phyloP scores from a whole-genome alignment of 345 rosid species.

The Erodium maritimum region DNA sequence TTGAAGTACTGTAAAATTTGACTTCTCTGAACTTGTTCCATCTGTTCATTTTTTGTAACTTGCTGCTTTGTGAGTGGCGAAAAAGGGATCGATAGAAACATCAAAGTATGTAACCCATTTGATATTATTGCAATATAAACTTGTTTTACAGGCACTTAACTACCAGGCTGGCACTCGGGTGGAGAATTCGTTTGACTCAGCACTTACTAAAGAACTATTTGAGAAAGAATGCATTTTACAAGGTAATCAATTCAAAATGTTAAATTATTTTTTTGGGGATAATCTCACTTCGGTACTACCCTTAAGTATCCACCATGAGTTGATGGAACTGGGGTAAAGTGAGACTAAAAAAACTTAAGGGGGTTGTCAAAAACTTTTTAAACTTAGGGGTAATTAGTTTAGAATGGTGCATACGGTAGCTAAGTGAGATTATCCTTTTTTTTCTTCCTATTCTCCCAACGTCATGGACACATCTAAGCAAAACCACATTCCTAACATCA shows the following conservation, averaged over 20 bases:
- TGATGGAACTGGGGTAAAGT: no score
- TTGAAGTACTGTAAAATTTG: constrained; percentile 38
- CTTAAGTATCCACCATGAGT: no score
- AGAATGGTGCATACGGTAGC: no score
- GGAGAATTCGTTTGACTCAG: constrained; percentile 90
- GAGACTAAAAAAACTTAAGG: no score
- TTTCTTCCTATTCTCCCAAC: background rate
- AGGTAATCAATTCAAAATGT: constrained; percentile 31
- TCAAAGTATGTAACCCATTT: background rate
- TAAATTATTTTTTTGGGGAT: no score
- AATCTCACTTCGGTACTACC: no score
- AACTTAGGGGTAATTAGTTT: no score
- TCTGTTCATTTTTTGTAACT: background rate
- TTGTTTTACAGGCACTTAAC: constrained; percentile 60
- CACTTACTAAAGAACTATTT: constrained; percentile 80
- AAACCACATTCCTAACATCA: background rate
- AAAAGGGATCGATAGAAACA: background rate
- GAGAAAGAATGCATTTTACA: constrained; percentile 90
- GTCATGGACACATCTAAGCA: background rate
- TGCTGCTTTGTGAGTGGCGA: background rate
- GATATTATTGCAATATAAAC: background rate
- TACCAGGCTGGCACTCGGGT: constrained; percentile 76
- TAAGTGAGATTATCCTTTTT: background rate
- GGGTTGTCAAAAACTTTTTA: no score
- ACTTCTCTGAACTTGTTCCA: background rate